Base-by-base conservation (phyloP, 768 basidiomycete species). In the Russula sp. region DNA sequence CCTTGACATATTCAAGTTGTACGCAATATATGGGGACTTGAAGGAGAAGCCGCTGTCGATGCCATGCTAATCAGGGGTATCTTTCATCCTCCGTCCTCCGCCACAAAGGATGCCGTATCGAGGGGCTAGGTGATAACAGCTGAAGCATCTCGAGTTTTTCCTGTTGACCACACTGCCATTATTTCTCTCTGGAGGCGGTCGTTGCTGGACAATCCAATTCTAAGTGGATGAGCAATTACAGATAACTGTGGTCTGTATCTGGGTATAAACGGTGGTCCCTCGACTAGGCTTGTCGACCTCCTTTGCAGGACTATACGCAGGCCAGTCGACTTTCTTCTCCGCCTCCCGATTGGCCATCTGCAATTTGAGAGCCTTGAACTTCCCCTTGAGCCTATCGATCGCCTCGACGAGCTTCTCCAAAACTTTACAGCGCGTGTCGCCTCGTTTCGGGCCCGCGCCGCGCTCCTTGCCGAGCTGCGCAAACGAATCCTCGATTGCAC, bases 271-370 rank as follows among this genome's bases (percentile, higher is more conserved):
- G 1, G 10, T 11, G 30, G 32, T 13, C 11, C n/a, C 34, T 34
- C 32, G 11, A n/a, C n/a, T 26, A 32, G 18, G 18, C 50, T 51
- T 34, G 30, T 32, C 32, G 30, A 34, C 20, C 30, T 34, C 22
- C 52, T 53, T 32, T n/a, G 52, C 52, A 11, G 32, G 16, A 18
- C 30, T n/a, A 20, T 34, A 10, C 13, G 20, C 26, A 32, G 32
- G 28, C 28, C 18, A n/a, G n/a, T n/a, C 89, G 69, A 96, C 88
- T 74, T 94, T 93, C 77, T 98, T 98, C 64, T 93, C 92, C 56
- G 91, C 94, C 72, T 98, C 95, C 59, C 90, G 83, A 73, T 97
- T 96, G 62, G 86, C 85, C 76, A 94, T 92, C 74, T 92, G 91
- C 59, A 96, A 77, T 75, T 91, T 93, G 76, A 87, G 88, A 13